Conservation (phyloP, 169 alveolate species). For the Cryptosporidium sp. region DNA sequence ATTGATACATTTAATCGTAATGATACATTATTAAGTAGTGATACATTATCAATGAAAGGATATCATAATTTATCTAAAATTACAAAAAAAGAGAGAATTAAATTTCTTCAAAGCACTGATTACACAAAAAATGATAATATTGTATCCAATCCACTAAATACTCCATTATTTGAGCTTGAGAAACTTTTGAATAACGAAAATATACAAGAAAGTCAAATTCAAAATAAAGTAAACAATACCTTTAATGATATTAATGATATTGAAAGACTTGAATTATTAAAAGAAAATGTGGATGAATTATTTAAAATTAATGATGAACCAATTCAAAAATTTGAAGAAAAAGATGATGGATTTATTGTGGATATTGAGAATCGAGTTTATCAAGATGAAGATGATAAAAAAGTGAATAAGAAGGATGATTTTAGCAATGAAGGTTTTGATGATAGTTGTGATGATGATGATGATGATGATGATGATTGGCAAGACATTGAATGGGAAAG, state of each 20-base stretch:
- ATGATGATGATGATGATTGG: constrained; percentile 29
- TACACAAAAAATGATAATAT: background rate
- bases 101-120: constrained; percentile 26
- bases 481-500: constrained; percentile 49
- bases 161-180: constrained; percentile 54
- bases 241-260: background rate
- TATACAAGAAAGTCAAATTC: background rate
- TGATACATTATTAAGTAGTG: background rate
- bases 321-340: background rate
- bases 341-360: background rate
- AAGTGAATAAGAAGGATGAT: background rate
- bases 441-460: background rate
- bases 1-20: background rate
- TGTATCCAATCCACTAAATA: constrained; percentile 37
- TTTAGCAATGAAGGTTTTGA: background rate
- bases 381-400: background rate
- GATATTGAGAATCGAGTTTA: background rate
- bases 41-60: background rate
- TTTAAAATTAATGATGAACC: background rate
- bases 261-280: constrained; percentile 23
- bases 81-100: constrained; percentile 33
- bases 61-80: constrained; percentile 14
- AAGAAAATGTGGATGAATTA: constrained; percentile 47
- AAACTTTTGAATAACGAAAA: constrained; percentile 4
- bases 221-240: background rate